Percentiles rank a stretch among this genome's conserved stretches.
These are phyloP conservation scores for Podospora pseudocomata DNA, from an alignment of 495 filamentous ascomycete genomes.

Conservation along the genomic window DNA sequence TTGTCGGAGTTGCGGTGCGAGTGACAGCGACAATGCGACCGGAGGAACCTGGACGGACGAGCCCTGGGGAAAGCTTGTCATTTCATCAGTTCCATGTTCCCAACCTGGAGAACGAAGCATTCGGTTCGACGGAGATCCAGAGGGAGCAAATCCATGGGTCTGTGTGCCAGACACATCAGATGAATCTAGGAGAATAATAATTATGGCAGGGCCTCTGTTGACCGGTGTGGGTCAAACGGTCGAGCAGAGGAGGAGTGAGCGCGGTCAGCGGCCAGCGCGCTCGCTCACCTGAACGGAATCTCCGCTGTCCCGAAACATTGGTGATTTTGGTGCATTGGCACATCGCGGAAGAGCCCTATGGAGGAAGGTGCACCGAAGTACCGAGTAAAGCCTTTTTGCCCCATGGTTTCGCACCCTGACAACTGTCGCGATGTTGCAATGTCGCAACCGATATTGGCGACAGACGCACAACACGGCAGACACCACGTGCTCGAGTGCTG, in stretches of 20 bases:
- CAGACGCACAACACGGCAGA: not conserved
- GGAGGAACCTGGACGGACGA: too few species aligned
- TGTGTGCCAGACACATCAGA: not conserved
- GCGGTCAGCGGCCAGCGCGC: not conserved
- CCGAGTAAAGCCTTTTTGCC: slow-evolving; percentile 1
- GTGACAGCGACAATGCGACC: too few species aligned
- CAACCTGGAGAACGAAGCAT: not conserved
- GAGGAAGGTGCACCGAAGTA: slow-evolving; percentile 3
- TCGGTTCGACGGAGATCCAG: not conserved
- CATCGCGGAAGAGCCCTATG: not conserved
- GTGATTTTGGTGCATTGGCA: slow-evolving; percentile 1
- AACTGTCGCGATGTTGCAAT: not conserved
- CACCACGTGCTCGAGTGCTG: not conserved
- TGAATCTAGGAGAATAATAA: not conserved
- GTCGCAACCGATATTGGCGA: not conserved
- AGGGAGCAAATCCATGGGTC: not conserved
- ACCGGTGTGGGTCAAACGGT: slow-evolving; percentile 3
- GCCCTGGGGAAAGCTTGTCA: too few species aligned
- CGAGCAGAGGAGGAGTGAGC: not conserved
- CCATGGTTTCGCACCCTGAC: not conserved
- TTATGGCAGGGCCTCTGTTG: not conserved
- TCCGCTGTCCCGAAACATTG: not conserved
- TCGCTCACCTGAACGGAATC: not conserved
- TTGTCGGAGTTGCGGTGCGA: too few species aligned
- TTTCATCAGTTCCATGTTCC: too few species aligned